Conservation (phyloP, 768 basidiomycete species). For the Hygrocybe coccinea region DNA sequence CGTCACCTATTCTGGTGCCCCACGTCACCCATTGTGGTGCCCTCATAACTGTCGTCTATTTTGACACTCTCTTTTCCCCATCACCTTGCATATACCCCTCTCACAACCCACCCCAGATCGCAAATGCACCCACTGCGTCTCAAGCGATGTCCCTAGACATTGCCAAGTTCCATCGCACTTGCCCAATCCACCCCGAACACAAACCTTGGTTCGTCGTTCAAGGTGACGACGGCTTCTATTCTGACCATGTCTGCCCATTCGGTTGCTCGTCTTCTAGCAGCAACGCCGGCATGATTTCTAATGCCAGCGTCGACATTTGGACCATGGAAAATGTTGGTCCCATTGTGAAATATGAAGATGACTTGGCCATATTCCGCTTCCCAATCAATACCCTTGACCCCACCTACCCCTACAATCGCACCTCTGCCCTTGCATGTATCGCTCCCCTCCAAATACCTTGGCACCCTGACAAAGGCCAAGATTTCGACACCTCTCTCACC, state of each 20-base stretch:
- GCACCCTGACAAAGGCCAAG: constrained; percentile 20
- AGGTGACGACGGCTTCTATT: constrained; percentile 16
- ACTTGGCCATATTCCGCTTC: constrained; percentile 26
- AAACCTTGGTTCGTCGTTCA: constrained; percentile 20
- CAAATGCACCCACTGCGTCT: too few species aligned
- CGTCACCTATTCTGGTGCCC: too few species aligned
- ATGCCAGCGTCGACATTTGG: constrained; percentile 24
- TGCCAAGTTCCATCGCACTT: constrained; percentile 22
- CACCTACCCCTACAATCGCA: constrained; percentile 15
- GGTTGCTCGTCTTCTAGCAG: constrained; percentile 21
- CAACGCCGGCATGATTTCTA: constrained; percentile 23
- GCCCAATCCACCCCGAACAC: constrained; percentile 25
- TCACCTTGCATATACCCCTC: too few species aligned
- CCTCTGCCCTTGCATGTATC: constrained; percentile 10
- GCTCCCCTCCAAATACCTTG: constrained; percentile 20
- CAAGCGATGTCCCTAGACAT: constrained; percentile 30
- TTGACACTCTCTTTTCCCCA: too few species aligned
- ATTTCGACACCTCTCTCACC: constrained; percentile 20
- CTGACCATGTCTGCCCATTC: constrained; percentile 22
- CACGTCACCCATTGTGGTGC: too few species aligned
- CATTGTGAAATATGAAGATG: constrained; percentile 28
- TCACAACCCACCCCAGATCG: too few species aligned
- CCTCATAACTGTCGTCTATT: too few species aligned
- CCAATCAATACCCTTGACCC: background rate
- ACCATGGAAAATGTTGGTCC: constrained; percentile 9